Evolutionary conservation across 2,329 filamentous ascomycete genomes (phyloP), one percentile per base, ranked within the genome.

Genomic region (Curvularia sp.): DNA sequence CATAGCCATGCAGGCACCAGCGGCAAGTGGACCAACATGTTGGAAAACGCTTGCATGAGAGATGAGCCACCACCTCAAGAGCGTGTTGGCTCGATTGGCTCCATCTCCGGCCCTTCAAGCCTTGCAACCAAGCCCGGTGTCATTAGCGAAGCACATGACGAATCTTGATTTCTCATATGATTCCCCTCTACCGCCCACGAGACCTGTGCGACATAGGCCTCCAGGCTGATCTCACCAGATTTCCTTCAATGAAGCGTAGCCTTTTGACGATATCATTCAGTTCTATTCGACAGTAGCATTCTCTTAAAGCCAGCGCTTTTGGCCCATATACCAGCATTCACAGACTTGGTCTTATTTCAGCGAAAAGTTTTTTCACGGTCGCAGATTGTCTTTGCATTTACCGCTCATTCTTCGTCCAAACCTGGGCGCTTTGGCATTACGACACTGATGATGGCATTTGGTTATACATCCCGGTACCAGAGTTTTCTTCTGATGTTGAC

Each of bases 1-100:
- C 95, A 99, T 77, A 97, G 93, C 76, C 95, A 98, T 79, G 92
- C 91, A 38, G 95, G 95, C 35, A 94, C 92, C 0, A 97, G 93
- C 77, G 95, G 95, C 31, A 98, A 98, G 78, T 99, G 95, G 95
- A 99, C 95, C 12, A 98, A 98, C 78, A 93, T 97, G 85, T 83
- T 99, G 33, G 95, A 99, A 76, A 96, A 92, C 74, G 92, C 93
- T 5, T 99, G 95, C 80, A 96, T 98, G 92, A 88, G 93, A 77
- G 93, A 96, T 74, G 93, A 97, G 71, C 86, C 87, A 53, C 83
- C 86, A 30, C 84, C 83, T 49, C 78, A 80, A 65, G 76, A 78
- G 58, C 74, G 76, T 31, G 63, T 76, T 48, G 65, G 68, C 46
- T 75, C 73, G 5, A 68, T 75, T 15, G 56, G 67, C 48, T 75